These are phyloP conservation scores for Sclerotinia trifoliorum DNA, from an alignment of 2,329 filamentous ascomycete species.

Conservation along the genomic window DNA sequence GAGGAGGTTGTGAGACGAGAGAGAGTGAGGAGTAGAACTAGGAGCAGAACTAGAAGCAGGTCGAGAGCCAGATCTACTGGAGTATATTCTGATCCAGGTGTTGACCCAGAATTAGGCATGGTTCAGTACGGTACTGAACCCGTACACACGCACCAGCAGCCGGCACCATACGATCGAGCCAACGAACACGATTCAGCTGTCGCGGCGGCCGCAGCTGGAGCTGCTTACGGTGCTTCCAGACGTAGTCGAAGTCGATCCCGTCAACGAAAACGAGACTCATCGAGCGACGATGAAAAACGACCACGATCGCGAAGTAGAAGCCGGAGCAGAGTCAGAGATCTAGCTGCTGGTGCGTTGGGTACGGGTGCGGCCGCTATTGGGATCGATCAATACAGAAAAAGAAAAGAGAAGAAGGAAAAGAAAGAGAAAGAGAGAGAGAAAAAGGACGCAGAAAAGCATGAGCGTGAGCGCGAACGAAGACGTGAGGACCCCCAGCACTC, in stretches of 20 bases:
- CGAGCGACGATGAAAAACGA: constrained; percentile 33
- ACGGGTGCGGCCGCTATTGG: constrained; percentile 62
- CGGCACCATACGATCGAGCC: constrained; percentile 34
- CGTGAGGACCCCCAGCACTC: constrained; percentile 40
- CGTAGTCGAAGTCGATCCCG: constrained; percentile 30
- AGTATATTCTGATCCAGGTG: constrained; percentile 49
- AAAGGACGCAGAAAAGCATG: constrained; percentile 29
- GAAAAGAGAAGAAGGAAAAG: constrained; percentile 44
- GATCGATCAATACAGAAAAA: constrained; percentile 58
- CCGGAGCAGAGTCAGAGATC: constrained; percentile 54
- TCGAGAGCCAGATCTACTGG: constrained; percentile 52
- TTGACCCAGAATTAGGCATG: constrained; percentile 66
- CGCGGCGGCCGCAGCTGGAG: constrained; percentile 30
- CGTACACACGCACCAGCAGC: constrained; percentile 45
- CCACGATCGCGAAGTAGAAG: constrained; percentile 29
- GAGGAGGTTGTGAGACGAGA: constrained; percentile 26
- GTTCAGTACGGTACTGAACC: constrained; percentile 65
- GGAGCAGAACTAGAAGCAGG: constrained; percentile 38
- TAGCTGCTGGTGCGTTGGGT: constrained; percentile 55
- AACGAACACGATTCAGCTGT: constrained; percentile 30
- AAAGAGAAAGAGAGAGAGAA: constrained; percentile 42
- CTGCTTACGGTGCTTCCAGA: constrained; percentile 32
- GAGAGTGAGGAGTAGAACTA: constrained; percentile 36
- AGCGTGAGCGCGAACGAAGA: constrained; percentile 39
- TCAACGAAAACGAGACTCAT: constrained; percentile 31